These are phyloP conservation scores for Mucor lusitanicus DNA, from an alignment of 371 early-diverging fungal genomes.

Conservation along the genomic window DNA sequence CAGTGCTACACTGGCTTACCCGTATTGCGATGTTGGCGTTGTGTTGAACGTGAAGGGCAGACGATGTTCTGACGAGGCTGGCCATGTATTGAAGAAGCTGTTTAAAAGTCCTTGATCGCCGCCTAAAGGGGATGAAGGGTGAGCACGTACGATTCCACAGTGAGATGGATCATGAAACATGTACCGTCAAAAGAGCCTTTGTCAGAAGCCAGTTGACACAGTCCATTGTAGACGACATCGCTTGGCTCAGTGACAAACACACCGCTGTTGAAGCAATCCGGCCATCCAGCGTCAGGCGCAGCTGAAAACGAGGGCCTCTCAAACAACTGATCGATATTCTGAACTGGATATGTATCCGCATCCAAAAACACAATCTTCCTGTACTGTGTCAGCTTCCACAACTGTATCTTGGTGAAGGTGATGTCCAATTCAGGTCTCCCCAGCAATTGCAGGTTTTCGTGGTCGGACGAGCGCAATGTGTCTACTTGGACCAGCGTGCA, in stretches of 20 bases:
- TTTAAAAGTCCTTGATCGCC: constrained; percentile 97
- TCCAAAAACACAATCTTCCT: constrained; percentile 83
- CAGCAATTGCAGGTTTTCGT: constrained; percentile 66
- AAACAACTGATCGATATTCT: constrained; percentile 85
- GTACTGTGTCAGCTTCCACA: constrained; percentile 73
- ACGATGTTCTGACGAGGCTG: constrained; percentile 60
- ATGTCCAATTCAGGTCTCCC: constrained; percentile 89
- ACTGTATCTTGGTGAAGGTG: constrained; percentile 89
- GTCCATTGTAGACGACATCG: constrained; percentile 47
- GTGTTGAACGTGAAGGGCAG: constrained; percentile 93
- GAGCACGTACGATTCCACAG: not conserved
- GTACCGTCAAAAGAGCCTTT: constrained; percentile 82
- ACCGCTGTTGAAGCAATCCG: constrained; percentile 96
- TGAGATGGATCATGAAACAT: constrained; percentile 1
- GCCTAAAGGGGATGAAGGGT: constrained; percentile 52
- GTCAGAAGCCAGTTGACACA: constrained; percentile 54
- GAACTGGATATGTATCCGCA: constrained; percentile 83
- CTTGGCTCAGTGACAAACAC: constrained; percentile 85
- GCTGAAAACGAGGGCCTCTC: constrained; percentile 76
- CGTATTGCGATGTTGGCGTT: constrained; percentile 87
- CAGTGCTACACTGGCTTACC: constrained; percentile 34
- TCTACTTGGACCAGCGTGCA: constrained; percentile 75
- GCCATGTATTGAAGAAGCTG: constrained; percentile 83
- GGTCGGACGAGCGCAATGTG: constrained; percentile 51
- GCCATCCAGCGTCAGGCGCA: constrained; percentile 87